phyloP scores from a whole-genome alignment of 2,329 filamentous ascomycete genomes.

The Stagonosporopsis chrysanthemi region DNA sequence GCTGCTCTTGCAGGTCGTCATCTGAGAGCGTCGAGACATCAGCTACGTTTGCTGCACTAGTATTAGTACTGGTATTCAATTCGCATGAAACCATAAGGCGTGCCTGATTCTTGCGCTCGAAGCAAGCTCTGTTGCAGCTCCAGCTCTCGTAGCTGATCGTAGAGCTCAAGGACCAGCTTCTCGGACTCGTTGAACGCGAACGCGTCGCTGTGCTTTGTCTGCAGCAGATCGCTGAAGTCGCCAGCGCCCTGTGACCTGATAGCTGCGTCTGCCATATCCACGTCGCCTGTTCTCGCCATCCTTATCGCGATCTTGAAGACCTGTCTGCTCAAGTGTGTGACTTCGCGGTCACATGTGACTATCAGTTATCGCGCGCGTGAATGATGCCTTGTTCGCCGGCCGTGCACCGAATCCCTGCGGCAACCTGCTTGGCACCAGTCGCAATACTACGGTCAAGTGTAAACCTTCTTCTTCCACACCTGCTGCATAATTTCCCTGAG shows the following conservation, averaged over 20 bases:
- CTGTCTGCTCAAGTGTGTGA: slow-evolving; percentile 2
- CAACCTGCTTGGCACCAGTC: slow-evolving; percentile 35
- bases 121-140: slow-evolving; percentile 76
- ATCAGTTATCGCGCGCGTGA: slow-evolving; percentile 24
- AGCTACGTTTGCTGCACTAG: slow-evolving; percentile 34
- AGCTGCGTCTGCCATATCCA: slow-evolving; percentile 32
- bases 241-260: slow-evolving; percentile 19
- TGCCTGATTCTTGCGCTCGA: slow-evolving; percentile 51
- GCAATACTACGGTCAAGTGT: slow-evolving; percentile 20
- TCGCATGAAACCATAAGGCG: slow-evolving; percentile 5
- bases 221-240: slow-evolving; percentile 49
- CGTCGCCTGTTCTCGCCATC: slow-evolving; percentile 35
- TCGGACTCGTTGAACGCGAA: slow-evolving; percentile 72
- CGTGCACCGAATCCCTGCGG: slow-evolving; percentile 42
- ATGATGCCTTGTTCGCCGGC: slow-evolving; percentile 29
- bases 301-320: slow-evolving; percentile 7
- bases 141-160: slow-evolving; percentile 74
- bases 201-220: slow-evolving; percentile 55
- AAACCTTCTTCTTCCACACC: slow-evolving; percentile 25
- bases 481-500: slow-evolving; percentile 27
- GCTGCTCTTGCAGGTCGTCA: slow-evolving; percentile 61
- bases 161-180: slow-evolving; percentile 70
- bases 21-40: slow-evolving; percentile 53
- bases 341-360: slow-evolving; percentile 15
- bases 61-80: slow-evolving; percentile 22